Evolutionary conservation across 805 yeast genomes (phyloP).

Genomic region (Lipomyces kockii): DNA sequence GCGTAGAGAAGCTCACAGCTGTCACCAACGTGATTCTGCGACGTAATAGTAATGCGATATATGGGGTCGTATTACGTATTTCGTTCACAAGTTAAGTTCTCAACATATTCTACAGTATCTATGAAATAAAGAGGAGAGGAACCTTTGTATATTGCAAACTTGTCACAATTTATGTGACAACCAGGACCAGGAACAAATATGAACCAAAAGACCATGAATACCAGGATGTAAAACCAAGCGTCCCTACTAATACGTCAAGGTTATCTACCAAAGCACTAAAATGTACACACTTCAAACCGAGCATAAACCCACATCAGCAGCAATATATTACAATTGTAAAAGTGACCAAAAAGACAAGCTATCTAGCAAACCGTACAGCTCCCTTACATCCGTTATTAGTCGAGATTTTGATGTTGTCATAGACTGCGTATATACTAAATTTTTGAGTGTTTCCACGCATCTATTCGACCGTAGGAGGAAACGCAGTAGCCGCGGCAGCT

Average conservation of each 20-base stretch:
- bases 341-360: background rate
- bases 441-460: background rate
- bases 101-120: background rate
- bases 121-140: background rate
- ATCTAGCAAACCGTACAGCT: background rate
- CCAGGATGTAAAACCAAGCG: background rate
- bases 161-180: background rate
- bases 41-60: no score
- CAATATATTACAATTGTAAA: background rate
- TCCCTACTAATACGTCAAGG: background rate
- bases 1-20: no score
- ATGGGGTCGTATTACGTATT: background rate
- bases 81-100: background rate
- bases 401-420: background rate
- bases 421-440: background rate
- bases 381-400: background rate
- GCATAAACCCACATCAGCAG: background rate
- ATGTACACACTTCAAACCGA: background rate
- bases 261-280: background rate
- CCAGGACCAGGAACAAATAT: background rate
- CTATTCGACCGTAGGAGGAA: background rate
- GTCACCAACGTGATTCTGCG: no score
- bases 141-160: background rate
- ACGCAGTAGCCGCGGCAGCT: no score
- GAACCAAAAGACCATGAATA: constrained; percentile 1